phyloP scores from a whole-genome alignment of 805 yeast species.

The Wickerhamomyces mucosus region DNA sequence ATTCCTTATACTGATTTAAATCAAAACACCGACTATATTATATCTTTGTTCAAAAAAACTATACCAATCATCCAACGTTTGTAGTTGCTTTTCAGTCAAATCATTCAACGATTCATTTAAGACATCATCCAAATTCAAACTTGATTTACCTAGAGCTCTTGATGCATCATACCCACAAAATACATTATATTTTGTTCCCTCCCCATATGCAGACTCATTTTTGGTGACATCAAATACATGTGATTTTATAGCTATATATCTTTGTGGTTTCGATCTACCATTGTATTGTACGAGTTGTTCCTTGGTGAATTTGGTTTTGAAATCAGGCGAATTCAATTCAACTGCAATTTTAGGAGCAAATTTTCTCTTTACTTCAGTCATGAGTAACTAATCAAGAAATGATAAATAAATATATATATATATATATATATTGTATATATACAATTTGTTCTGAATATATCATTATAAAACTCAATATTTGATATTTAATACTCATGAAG shows the following conservation, averaged over 20 bases:
- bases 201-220: conserved; percentile 63
- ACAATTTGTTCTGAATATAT: too few relatives aligned
- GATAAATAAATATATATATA: too few relatives aligned
- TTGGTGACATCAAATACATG: conserved; percentile 67
- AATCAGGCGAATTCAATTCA: conserved; percentile 40
- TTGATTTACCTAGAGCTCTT: conserved; percentile 64
- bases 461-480: too few relatives aligned
- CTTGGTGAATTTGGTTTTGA: conserved; percentile 29
- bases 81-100: conserved; percentile 49
- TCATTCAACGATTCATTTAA: conserved; percentile 40
- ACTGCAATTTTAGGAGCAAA: conserved; percentile 51
- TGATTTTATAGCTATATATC: conserved; percentile 73
- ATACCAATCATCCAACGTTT: conserved; percentile 67
- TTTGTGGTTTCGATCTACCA: conserved; percentile 33
- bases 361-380: too few relatives aligned
- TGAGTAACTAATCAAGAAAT: too few relatives aligned
- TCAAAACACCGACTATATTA: conserved; percentile 9
- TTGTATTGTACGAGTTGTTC: conserved; percentile 35
- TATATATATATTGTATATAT: too few relatives aligned
- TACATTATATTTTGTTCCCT: conserved; percentile 61
- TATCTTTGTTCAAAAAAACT: conserved; percentile 43
- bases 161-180: conserved; percentile 74
- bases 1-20: too few relatives aligned
- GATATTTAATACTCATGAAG: too few relatives aligned
- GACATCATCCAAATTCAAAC: conserved; percentile 40